Conservation (phyloP, 495 filamentous ascomycete genomes). For the Aspergillus baeticus region DNA sequence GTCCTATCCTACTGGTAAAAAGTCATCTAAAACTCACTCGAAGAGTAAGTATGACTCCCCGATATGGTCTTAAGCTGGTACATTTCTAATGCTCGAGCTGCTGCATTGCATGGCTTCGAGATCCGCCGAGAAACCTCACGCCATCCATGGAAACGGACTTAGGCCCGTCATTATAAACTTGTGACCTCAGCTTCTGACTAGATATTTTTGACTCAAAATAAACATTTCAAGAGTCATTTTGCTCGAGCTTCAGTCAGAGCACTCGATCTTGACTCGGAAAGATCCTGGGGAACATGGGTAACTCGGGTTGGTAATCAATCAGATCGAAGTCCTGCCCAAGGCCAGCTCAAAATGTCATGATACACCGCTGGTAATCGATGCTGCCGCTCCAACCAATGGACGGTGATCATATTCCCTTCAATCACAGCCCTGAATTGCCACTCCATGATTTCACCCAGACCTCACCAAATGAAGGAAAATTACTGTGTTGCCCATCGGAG, state of each 20-base stretch:
- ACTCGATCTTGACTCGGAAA: too few relatives aligned
- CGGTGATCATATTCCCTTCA: too few relatives aligned
- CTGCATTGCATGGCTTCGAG: background rate
- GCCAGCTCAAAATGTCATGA: background rate
- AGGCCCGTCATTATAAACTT: too few relatives aligned
- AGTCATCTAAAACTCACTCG: background rate
- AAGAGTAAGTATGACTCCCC: background rate
- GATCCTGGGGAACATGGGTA: too few relatives aligned
- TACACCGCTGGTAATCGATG: background rate
- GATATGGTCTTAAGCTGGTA: background rate
- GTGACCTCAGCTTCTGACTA: too few relatives aligned
- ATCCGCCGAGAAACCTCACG: background rate
- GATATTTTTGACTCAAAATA: background rate
- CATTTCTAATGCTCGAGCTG: too few relatives aligned
- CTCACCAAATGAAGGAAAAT: too few relatives aligned
- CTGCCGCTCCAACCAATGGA: background rate
- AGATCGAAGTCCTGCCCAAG: background rate
- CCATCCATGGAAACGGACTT: too few relatives aligned
- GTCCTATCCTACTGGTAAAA: background rate
- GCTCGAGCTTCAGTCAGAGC: too few relatives aligned
- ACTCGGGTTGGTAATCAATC: constrained; percentile 6
- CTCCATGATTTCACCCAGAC: background rate
- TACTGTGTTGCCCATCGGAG: background rate
- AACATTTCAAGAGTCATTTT: background rate
- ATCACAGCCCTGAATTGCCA: background rate